phyloP scores from a whole-genome alignment of 1,284 basidiomycete species.

The Rhodotorula sp. region DNA sequence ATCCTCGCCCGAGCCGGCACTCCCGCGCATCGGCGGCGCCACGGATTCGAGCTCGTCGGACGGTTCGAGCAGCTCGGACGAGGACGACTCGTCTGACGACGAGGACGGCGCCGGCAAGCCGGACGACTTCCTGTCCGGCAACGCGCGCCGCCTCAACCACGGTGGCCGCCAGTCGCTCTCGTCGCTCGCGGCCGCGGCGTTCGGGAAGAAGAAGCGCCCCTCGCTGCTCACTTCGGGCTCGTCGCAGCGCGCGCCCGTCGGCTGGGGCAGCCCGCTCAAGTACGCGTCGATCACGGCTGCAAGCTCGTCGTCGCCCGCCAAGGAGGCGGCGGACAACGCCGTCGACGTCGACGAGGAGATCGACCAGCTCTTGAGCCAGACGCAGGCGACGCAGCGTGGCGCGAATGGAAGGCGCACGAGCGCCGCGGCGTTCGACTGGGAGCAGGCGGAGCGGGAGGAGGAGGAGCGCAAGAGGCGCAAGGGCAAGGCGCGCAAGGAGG shows the following conservation, averaged over 20 bases:
- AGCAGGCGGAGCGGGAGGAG: slow-evolving; percentile 20
- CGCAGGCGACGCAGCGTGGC: slow-evolving; percentile 4
- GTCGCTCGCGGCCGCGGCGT: slow-evolving; percentile 18
- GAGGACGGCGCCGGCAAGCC: background rate
- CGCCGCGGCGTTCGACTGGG: slow-evolving; percentile 19
- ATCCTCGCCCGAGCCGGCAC: slow-evolving; percentile 26
- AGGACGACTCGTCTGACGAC: slow-evolving; percentile 6
- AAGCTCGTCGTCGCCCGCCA: slow-evolving; percentile 8
- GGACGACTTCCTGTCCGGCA: background rate
- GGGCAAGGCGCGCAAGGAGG: background rate
- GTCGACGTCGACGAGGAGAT: slow-evolving; percentile 15
- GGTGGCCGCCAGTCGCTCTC: slow-evolving; percentile 13
- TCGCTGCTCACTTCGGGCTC: background rate
- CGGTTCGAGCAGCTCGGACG: slow-evolving; percentile 10
- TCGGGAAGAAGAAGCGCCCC: slow-evolving; percentile 21
- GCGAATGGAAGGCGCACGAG: slow-evolving; percentile 7
- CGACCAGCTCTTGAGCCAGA: slow-evolving; percentile 28
- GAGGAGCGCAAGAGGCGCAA: slow-evolving; percentile 24
- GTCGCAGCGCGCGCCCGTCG: background rate
- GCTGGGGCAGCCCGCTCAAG: slow-evolving; percentile 20
- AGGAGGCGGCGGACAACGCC: background rate
- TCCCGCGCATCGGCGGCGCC: slow-evolving; percentile 26
- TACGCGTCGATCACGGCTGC: slow-evolving; percentile 2
- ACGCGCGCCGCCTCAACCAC: slow-evolving; percentile 7
- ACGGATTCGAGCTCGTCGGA: slow-evolving; percentile 10